Base-by-base conservation (phyloP, 2,329 filamentous ascomycete species). In the Sphaerulina populicola region DNA sequence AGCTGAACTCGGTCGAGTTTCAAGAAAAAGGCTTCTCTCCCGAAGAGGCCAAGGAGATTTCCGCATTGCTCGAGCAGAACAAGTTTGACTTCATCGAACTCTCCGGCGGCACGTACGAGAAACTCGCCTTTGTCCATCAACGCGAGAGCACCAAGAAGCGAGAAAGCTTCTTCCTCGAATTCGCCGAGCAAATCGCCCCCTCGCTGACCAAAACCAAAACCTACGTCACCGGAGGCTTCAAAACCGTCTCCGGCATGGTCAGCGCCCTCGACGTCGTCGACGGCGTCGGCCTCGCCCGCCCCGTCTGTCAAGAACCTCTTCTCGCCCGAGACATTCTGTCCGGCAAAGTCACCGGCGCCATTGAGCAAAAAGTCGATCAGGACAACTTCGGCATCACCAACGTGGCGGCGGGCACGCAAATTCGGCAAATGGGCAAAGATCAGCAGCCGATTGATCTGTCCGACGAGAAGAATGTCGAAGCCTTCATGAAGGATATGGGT, bases 171-270 rank as follows among this genome's bases (percentile, higher is more conserved):
- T 83, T 82, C 71, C 60, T 80, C 33, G 77, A 81, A 9, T 81
- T 80, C 54, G 80, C 79, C 0, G 74, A 82, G 51, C 61, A 65
- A 53, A 74, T 83, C 60, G 66, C 74, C 23, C 64, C 75, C 31
- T 66, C 63, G 5, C 64, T 79, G 41, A 69, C 57, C 1, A 74
- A 77, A 63, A 83, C 79, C 1, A 79, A 74, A 62, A 73, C 71
- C 0, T 83, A 80, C 55, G 68, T 83, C 36, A 82, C 78, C 0
- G 80, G 80, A 15, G 80, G 80, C 0, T 68, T 83, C 54, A 73
- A 76, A 48, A 76, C 75, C 1, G 74, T 71, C 0, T 68, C 66
- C 15, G 81, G 74, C 2, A 82, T 84, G 80, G 74, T 77, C 11
- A 66, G 71, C n/a, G 79, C 78, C 0, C 69, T 83, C 2, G 29